Conservation (phyloP, 2,329 filamentous ascomycete genomes). For the Calonectria hawksworthii region DNA sequence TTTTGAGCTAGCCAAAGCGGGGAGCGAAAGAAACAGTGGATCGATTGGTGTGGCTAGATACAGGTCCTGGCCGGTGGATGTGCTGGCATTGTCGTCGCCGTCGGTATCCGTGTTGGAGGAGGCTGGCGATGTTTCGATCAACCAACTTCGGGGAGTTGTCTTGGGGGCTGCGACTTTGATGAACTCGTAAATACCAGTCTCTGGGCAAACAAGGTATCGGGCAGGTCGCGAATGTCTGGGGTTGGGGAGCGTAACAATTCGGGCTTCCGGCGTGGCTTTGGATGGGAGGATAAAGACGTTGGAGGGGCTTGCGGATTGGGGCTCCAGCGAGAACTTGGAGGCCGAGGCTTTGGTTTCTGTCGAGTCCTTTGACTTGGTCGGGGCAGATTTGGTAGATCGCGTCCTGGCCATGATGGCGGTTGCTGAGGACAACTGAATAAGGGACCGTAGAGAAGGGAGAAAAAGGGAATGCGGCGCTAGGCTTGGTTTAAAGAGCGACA, state of each 20-base stretch:
- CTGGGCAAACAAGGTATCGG: slow-evolving; percentile 73
- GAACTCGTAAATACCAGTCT: slow-evolving; percentile 76
- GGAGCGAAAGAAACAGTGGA: slow-evolving; percentile 85
- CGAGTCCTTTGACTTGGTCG: slow-evolving; percentile 43
- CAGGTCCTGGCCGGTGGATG: slow-evolving; percentile 79
- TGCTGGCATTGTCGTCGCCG: slow-evolving; percentile 38
- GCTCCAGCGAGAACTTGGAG: slow-evolving; percentile 58
- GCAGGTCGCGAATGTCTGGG: slow-evolving; percentile 68
- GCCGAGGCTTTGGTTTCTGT: slow-evolving; percentile 46
- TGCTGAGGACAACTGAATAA: background rate
- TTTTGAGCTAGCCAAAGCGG: slow-evolving; percentile 70
- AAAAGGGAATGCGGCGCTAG: background rate
- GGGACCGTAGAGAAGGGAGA: background rate
- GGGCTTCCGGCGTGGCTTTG: slow-evolving; percentile 65
- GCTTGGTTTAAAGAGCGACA: background rate
- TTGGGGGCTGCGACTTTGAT: slow-evolving; percentile 68
- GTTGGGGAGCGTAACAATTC: slow-evolving; percentile 72
- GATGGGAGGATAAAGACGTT: slow-evolving; percentile 74
- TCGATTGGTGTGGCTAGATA: slow-evolving; percentile 89
- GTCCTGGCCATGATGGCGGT: slow-evolving; percentile 62
- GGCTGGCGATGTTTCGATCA: slow-evolving; percentile 60
- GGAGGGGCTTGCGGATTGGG: slow-evolving; percentile 59
- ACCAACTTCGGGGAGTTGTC: slow-evolving; percentile 71
- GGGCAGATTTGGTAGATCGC: slow-evolving; percentile 57
- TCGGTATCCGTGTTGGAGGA: slow-evolving; percentile 34